Evolutionary conservation across 1,139 yeast species (phyloP).

Genomic region (Oligophagozyma castellii): DNA sequence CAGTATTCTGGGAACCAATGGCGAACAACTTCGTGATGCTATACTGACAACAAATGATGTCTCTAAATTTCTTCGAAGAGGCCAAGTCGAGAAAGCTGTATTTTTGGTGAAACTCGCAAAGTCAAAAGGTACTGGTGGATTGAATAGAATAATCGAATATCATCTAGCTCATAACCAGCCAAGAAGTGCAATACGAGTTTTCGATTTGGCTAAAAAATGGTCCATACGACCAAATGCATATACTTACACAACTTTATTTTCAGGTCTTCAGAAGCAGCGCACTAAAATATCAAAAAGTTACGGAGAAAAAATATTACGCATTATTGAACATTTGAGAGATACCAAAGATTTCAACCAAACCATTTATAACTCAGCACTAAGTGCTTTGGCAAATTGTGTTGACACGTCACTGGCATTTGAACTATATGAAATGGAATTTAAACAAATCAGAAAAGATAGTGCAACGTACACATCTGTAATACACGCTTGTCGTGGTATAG

Average conservation of each 20-base stretch:
- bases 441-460: constrained; percentile 11
- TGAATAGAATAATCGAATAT: constrained; percentile 45
- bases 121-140: constrained; percentile 40
- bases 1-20: constrained; percentile 43
- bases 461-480: constrained; percentile 16
- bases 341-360: constrained; percentile 12
- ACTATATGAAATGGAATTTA: constrained; percentile 10
- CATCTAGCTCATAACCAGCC: constrained; percentile 28
- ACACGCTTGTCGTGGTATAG: constrained; percentile 11
- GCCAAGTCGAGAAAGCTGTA: constrained; percentile 38
- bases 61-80: constrained; percentile 34
- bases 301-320: constrained; percentile 13
- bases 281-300: constrained; percentile 11
- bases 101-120: constrained; percentile 38
- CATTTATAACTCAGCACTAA: constrained; percentile 20
- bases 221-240: constrained; percentile 39
- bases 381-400: constrained; percentile 18
- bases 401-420: constrained; percentile 15
- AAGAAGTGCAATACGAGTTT: constrained; percentile 36
- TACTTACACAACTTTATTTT: constrained; percentile 41
- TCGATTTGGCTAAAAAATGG: constrained; percentile 47
- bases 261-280: constrained; percentile 36
- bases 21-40: constrained; percentile 43
- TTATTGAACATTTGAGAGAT: constrained; percentile 10
- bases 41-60: constrained; percentile 40